Conservation (phyloP, 371 early-diverging fungal genomes). For the Cokeromyces recurvatus region DNA sequence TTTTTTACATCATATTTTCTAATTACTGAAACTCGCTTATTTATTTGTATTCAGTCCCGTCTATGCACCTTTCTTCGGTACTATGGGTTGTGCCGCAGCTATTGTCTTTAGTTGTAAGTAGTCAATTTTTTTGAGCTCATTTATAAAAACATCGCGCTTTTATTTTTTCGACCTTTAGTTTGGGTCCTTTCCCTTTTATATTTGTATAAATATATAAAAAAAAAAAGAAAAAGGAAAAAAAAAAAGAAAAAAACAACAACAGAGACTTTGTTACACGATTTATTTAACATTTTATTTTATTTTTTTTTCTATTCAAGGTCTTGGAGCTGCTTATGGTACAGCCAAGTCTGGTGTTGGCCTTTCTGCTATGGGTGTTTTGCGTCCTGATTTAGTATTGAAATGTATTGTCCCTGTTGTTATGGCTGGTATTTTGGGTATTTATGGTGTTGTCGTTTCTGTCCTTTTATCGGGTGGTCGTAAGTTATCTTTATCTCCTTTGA, state of each 20-base stretch:
- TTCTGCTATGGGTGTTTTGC: slow-evolving; percentile 91
- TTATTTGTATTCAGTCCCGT: slow-evolving; percentile 66
- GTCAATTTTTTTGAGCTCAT: not conserved
- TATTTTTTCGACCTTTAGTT: not conserved
- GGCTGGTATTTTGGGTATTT: slow-evolving; percentile 98
- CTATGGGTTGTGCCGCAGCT: slow-evolving; percentile 94
- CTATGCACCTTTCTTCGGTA: slow-evolving; percentile 95
- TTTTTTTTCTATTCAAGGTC: slow-evolving; percentile 45
- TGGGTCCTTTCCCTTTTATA: too few relatives aligned
- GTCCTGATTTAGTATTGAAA: slow-evolving; percentile 93
- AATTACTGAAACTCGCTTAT: not conserved
- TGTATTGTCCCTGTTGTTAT: slow-evolving; percentile 93
- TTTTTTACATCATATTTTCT: not conserved
- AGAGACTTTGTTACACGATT: too few relatives aligned
- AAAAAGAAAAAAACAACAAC: too few relatives aligned
- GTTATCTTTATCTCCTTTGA: slow-evolving; percentile 19
- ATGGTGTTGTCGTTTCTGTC: slow-evolving; percentile 92
- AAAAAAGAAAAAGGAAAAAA: too few relatives aligned
- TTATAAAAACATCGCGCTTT: slow-evolving; percentile 6
- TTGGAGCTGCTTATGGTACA: slow-evolving; percentile 97
- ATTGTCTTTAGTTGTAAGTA: slow-evolving; percentile 95
- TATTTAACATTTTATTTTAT: too few relatives aligned
- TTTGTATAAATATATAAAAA: too few relatives aligned
- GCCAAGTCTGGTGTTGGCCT: slow-evolving; percentile 97
- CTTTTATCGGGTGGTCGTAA: slow-evolving; percentile 82